phyloP scores from a whole-genome alignment of 2,329 filamentous ascomycete species.

The Mollisia scopiformis region DNA sequence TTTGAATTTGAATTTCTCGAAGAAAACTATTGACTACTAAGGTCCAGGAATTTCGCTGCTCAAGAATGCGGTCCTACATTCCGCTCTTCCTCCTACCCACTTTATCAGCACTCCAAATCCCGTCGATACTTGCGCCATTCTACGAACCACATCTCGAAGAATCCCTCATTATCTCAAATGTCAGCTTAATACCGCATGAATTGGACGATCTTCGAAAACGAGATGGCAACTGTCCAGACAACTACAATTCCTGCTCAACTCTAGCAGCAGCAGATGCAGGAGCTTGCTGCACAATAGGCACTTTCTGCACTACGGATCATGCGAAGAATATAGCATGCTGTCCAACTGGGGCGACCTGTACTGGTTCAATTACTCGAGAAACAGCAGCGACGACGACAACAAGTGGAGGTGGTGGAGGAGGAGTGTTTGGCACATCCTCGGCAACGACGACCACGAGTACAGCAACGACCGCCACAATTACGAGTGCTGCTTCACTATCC shows the following conservation, averaged over 20 bases:
- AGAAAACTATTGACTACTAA: no score
- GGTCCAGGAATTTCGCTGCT: neutral
- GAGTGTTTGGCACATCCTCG: slow-evolving; percentile 18
- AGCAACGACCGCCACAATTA: slow-evolving; percentile 18
- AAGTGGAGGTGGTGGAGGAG: slow-evolving; percentile 7
- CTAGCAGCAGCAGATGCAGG: slow-evolving; percentile 30
- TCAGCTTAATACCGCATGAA: slow-evolving; percentile 20
- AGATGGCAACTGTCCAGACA: slow-evolving; percentile 33
- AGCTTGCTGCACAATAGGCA: slow-evolving; percentile 36
- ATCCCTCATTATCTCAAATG: slow-evolving; percentile 23
- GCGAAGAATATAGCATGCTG: slow-evolving; percentile 38
- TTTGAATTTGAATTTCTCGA: no score
- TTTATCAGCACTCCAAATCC: slow-evolving; percentile 30
- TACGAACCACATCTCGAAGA: slow-evolving; percentile 18
- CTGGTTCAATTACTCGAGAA: slow-evolving; percentile 29
- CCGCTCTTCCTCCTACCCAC: slow-evolving; percentile 23
- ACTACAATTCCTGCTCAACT: slow-evolving; percentile 37
- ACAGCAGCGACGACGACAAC: slow-evolving; percentile 20
- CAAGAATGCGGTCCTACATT: slow-evolving; percentile 26
- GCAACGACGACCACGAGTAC: slow-evolving; percentile 19
- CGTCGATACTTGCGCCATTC: slow-evolving; percentile 31
- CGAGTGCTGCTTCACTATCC: slow-evolving; percentile 41
- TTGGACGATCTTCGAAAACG: slow-evolving; percentile 33
- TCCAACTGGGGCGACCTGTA: slow-evolving; percentile 36
- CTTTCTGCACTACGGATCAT: slow-evolving; percentile 35